Conservation (phyloP, 2,329 filamentous ascomycete genomes). For the Pseudogymnoascus sp. region DNA sequence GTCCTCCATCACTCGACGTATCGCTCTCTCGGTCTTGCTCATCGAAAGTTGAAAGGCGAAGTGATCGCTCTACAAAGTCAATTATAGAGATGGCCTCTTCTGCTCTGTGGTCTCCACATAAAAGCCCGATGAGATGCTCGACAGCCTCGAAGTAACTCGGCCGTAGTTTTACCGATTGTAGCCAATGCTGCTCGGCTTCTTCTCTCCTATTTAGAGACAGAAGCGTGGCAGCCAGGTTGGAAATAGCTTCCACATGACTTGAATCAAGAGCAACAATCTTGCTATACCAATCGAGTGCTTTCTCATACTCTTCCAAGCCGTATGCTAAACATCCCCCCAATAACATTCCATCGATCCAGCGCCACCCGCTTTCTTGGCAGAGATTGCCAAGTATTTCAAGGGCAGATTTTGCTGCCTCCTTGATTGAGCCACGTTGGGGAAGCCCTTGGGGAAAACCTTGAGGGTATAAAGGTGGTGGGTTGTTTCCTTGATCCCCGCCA, state of each 20-base stretch:
- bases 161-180: slow-evolving; percentile 69
- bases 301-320: slow-evolving; percentile 74
- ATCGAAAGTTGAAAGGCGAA: slow-evolving; percentile 44
- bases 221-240: slow-evolving; percentile 83
- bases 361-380: slow-evolving; percentile 73
- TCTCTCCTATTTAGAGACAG: slow-evolving; percentile 73
- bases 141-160: slow-evolving; percentile 91
- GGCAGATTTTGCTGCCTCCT: slow-evolving; percentile 49
- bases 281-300: slow-evolving; percentile 66
- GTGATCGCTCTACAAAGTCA: slow-evolving; percentile 67
- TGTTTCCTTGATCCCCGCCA: not conserved
- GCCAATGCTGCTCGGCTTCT: slow-evolving; percentile 82
- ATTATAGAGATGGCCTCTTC: slow-evolving; percentile 84
- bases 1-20: slow-evolving; percentile 42
- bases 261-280: slow-evolving; percentile 49
- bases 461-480: not conserved
- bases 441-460: not conserved
- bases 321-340: slow-evolving; percentile 88
- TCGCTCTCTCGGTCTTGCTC: slow-evolving; percentile 49
- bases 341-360: slow-evolving; percentile 89
- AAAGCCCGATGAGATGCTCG: slow-evolving; percentile 81
- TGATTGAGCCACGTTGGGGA: not conserved
- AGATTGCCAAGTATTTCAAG: slow-evolving; percentile 64
- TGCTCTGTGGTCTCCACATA: slow-evolving; percentile 73
- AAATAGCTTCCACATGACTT: slow-evolving; percentile 80